Evolutionary conservation across 495 filamentous ascomycete genomes (phyloP).

Genomic region (Podospora fimiseda): DNA sequence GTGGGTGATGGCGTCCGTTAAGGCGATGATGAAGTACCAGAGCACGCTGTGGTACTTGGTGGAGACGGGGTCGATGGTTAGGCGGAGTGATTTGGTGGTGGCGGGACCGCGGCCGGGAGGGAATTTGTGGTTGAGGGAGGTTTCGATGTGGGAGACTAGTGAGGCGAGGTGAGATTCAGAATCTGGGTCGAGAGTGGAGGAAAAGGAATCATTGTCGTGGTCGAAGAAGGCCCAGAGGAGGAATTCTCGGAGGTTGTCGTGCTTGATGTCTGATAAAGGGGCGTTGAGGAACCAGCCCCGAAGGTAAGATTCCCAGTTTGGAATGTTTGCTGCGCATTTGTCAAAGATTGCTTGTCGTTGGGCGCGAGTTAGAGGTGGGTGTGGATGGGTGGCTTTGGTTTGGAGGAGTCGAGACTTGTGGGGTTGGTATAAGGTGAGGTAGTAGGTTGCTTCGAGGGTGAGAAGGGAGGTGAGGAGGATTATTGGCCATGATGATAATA

Average conservation of each 20-base stretch:
- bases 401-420: constrained; percentile 45
- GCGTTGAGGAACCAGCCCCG: constrained; percentile 59
- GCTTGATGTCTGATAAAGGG: constrained; percentile 49
- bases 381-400: constrained; percentile 31
- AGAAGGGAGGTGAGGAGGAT: constrained; percentile 26
- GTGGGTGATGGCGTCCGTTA: constrained; percentile 34
- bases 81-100: constrained; percentile 41
- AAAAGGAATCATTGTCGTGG: constrained; percentile 11
- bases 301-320: constrained; percentile 52
- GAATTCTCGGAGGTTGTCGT: constrained; percentile 62
- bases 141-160: constrained; percentile 47
- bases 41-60: constrained; percentile 54
- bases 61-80: constrained; percentile 58
- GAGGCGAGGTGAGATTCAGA: constrained; percentile 51
- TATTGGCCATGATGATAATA: not conserved
- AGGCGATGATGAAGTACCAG: constrained; percentile 51
- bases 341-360: constrained; percentile 47
- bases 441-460: constrained; percentile 47
- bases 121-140: constrained; percentile 39
- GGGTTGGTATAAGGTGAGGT: constrained; percentile 49
- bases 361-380: constrained; percentile 34
- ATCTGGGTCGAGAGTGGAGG: constrained; percentile 17
- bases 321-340: constrained; percentile 47
- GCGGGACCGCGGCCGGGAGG: constrained; percentile 46
- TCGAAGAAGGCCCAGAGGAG: constrained; percentile 59